phyloP scores from a whole-genome alignment of 768 basidiomycete species.

The Boletus vermiculosoides region DNA sequence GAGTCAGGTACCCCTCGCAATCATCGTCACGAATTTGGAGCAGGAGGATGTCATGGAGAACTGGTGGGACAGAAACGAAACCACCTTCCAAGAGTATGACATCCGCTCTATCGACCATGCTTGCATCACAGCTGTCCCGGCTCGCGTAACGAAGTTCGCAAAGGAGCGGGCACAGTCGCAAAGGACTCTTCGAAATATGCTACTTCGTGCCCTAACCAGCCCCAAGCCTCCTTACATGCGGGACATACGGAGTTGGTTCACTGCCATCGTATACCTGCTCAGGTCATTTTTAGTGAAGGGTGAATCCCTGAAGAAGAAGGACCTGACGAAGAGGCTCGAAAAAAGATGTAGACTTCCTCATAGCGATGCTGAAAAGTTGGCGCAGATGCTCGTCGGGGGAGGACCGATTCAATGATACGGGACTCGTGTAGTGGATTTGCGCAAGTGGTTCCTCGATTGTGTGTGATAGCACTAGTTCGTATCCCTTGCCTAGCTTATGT shows the following conservation, averaged over 20 bases:
- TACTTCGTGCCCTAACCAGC: not conserved
- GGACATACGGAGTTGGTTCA: no score
- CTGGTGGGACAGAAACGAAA: conserved; percentile 14
- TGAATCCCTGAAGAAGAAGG: no score
- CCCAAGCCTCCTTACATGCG: not conserved
- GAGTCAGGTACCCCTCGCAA: conserved; percentile 11
- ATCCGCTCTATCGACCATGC: conserved; percentile 7
- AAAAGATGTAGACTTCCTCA: no score
- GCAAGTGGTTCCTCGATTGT: no score
- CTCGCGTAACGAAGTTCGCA: not conserved
- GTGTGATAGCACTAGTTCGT: no score
- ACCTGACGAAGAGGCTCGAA: no score
- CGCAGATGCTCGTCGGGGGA: no score
- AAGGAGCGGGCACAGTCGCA: conserved; percentile 4
- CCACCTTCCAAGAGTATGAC: not conserved
- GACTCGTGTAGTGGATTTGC: no score
- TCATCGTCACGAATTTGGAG: conserved; percentile 14
- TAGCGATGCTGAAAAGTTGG: no score
- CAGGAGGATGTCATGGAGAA: conserved; percentile 3
- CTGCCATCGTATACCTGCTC: no score
- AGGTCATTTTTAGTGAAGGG: not conserved
- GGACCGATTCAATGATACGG: no score
- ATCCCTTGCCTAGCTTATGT: no score
- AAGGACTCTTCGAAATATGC: not conserved
- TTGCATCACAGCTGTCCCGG: conserved; percentile 8